Evolutionary conservation across 306 rosid genomes (phyloP).

Genomic region (Sindora glabra): DNA sequence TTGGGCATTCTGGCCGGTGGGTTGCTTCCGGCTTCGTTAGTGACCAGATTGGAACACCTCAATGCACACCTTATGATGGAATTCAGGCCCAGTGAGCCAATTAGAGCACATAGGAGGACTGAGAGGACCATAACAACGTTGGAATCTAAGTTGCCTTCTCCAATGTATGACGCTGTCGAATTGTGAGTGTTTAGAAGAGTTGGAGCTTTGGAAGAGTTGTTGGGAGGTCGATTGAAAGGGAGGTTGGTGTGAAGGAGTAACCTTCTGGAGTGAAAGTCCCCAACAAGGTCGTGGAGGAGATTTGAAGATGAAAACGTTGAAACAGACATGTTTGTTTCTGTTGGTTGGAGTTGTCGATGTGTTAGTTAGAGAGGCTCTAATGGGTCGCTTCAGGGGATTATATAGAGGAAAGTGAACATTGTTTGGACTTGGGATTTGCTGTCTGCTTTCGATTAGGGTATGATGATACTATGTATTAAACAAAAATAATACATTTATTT

Average conservation of each 20-base stretch:
- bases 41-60: conserved; percentile 49
- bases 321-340: conserved; percentile 38
- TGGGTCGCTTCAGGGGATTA: conserved; percentile 8
- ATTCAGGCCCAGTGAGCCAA: conserved; percentile 78
- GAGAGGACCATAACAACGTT: conserved; percentile 94
- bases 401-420: conserved; percentile 22
- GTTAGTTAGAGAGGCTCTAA: conserved; percentile 8
- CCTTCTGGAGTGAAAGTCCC: conserved; percentile 52
- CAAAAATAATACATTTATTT: background rate
- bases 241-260: conserved; percentile 47
- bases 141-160: conserved; percentile 60
- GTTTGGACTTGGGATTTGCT: background rate
- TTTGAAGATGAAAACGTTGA: conserved; percentile 24
- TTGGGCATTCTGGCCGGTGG: conserved; percentile 17
- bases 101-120: conserved; percentile 74
- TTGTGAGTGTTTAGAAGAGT: conserved; percentile 5
- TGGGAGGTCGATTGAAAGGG: conserved; percentile 27
- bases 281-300: conserved; percentile 24
- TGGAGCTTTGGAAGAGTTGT: conserved; percentile 23
- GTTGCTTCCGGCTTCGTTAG: conserved; percentile 8
- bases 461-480: background rate
- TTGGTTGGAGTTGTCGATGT: background rate
- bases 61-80: conserved; percentile 74
- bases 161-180: conserved; percentile 17
- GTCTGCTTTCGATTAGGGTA: background rate